Conservation (phyloP, 73 alveolate genomes). For the Symbiodinium natans region DNA sequence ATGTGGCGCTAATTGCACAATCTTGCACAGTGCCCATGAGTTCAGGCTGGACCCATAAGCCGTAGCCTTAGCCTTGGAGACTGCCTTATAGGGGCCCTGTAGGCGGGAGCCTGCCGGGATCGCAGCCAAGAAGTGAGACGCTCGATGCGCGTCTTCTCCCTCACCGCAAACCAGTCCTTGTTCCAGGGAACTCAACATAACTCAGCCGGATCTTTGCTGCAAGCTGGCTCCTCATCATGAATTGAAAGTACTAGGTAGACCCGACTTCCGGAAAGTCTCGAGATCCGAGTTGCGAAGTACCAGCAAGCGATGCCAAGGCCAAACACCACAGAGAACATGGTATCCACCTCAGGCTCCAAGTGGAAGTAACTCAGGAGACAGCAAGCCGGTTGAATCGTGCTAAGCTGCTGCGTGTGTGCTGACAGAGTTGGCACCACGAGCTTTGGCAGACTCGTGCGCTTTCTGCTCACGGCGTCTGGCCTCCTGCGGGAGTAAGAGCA, state of each 20-base stretch:
- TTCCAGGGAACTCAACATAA: no score
- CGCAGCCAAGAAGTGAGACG: slow-evolving; percentile 78
- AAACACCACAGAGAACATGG: slow-evolving; percentile 62
- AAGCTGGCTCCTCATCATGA: no score
- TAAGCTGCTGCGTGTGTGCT: slow-evolving; percentile 37
- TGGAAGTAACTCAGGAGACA: not conserved
- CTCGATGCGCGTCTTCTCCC: slow-evolving; percentile 60
- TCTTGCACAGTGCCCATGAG: no score
- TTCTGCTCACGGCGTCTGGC: slow-evolving; percentile 44
- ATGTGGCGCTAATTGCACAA: no score
- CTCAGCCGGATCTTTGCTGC: no score
- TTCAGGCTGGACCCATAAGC: no score
- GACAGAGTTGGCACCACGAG: slow-evolving; percentile 62
- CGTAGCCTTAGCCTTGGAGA: no score
- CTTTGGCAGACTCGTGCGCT: slow-evolving; percentile 61
- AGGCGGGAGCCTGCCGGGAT: slow-evolving; percentile 63
- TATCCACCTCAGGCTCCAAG: slow-evolving; percentile 30
- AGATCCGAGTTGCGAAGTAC: slow-evolving; percentile 83
- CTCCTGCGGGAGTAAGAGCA: slow-evolving; percentile 27
- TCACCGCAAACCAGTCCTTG: slow-evolving; percentile 66
- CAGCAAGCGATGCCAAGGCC: slow-evolving; percentile 82
- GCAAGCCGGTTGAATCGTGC: not conserved
- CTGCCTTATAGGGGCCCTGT: no score
- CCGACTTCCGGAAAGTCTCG: no score
- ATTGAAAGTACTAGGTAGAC: no score